Percentiles rank a stretch among this genome's conserved stretches.
These are phyloP conservation scores for Pleurotus djamor DNA, from an alignment of 768 basidiomycete species.

Conservation along the genomic window DNA sequence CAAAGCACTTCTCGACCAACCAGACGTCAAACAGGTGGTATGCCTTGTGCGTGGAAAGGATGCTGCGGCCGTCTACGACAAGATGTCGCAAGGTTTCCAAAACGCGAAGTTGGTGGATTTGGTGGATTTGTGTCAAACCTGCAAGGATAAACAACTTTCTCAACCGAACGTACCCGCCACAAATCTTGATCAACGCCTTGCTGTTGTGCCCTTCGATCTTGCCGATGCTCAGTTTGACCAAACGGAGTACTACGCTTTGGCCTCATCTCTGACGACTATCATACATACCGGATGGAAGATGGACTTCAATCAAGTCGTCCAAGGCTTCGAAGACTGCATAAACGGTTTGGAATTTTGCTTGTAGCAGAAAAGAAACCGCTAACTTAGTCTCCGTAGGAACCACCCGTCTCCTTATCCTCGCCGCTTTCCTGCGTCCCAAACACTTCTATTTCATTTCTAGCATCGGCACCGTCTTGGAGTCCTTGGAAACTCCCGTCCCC, in stretches of 20 bases:
- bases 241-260: conserved; percentile 6
- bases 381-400: conserved; percentile 3
- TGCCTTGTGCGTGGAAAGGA: conserved; percentile 9
- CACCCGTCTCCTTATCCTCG: conserved; percentile 9
- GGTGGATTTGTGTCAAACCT: not conserved
- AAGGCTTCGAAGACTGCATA: conserved; percentile 11
- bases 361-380: not conserved
- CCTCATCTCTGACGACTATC: conserved; percentile 9
- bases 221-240: conserved; percentile 7
- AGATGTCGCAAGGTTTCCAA: conserved; percentile 5
- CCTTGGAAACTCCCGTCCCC: conserved; percentile 6
- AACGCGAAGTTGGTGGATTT: not conserved
- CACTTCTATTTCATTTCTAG: conserved; percentile 13
- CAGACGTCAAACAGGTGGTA: conserved; percentile 9
- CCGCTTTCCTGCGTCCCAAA: conserved; percentile 12
- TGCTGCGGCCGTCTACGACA: conserved; percentile 6
- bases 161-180: not conserved
- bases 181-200: conserved; percentile 10
- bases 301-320: conserved; percentile 13
- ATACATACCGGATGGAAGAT: conserved; percentile 14
- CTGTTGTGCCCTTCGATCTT: conserved; percentile 11
- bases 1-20: conserved; percentile 3
- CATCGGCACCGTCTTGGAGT: conserved; percentile 9
- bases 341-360: not conserved
- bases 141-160: conserved; percentile 1